A percentile compares a stretch with the other conserved stretches of the same genome.
Evolutionary conservation across 805 yeast species (phyloP).

Genomic region (Wickerhamiella azyma): DNA sequence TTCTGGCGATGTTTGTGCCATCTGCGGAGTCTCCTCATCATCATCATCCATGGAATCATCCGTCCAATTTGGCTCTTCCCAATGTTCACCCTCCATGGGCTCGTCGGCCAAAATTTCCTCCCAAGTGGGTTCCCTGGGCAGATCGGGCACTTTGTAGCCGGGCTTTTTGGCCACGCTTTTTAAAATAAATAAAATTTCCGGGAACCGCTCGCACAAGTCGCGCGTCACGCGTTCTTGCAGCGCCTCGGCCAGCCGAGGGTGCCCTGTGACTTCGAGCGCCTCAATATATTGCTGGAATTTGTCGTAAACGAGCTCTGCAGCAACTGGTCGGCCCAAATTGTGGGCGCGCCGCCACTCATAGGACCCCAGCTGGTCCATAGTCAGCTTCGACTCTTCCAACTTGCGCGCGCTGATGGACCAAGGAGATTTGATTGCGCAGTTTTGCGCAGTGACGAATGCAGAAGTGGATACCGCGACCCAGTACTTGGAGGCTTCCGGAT

Average conservation of each 20-base stretch:
- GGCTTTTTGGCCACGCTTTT: constrained; percentile 14
- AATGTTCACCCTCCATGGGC: constrained; percentile 22
- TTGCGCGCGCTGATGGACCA: constrained; percentile 4
- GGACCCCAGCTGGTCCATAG: constrained; percentile 3
- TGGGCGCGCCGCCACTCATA: constrained; percentile 5
- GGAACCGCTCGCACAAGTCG: constrained; percentile 13
- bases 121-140: constrained; percentile 15
- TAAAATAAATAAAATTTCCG: constrained; percentile 16
- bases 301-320: constrained; percentile 12
- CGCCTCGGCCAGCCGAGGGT: constrained; percentile 21
- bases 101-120: constrained; percentile 20
- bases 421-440: constrained; percentile 39
- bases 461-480: constrained; percentile 58
- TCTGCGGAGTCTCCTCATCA: too few species aligned
- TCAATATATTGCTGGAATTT: constrained; percentile 18
- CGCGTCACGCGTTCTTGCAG: constrained; percentile 17
- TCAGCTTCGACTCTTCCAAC: too few species aligned
- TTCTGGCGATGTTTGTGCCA: too few species aligned
- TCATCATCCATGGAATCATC: neutral
- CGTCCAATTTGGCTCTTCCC: constrained; percentile 13
- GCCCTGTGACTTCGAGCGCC: constrained; percentile 21
- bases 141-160: constrained; percentile 5
- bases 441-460: constrained; percentile 72
- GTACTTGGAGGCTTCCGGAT: constrained; percentile 65
- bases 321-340: constrained; percentile 9